Base-by-base conservation (phyloP, 2,329 filamentous ascomycete species). In the Nigrograna mackinnonii region DNA sequence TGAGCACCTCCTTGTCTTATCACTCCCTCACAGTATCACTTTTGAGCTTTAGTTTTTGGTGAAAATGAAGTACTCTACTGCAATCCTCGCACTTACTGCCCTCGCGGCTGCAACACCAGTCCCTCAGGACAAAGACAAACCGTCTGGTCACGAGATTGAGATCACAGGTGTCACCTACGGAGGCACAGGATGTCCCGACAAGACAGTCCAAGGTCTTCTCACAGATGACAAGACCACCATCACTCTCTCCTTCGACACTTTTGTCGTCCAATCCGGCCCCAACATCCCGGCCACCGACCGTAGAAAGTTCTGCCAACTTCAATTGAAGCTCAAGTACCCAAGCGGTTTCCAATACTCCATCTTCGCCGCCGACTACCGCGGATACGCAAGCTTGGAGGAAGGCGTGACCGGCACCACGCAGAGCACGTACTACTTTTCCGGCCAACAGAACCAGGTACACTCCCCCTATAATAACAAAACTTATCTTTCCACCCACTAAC, bases 371-470 rank as follows among this genome's bases (percentile, higher is more conserved):
- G 67, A 72, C 44, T 77, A 72, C 62, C 69, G 73, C 49, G 75
- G 74, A 32, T 76, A 74, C 46, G 71, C 68, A 28, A 54, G 54
- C 44, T 55, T 78, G 19, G 66, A 71, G 12, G 43, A 51, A 20
- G 70, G 68, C 22, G 69, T 74, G 14, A 67, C 57, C 2, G 75
- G 72, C 37, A 65, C 62, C 14, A 68, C 70, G 51, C 71, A 72
- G 57, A 69, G 72, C 20, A 75, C 69, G n/a, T 77, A 77, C 56
- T 77, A 76, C 55, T 77, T 76, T 61, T 73, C 72, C 39, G 73
- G 75, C 13, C 56, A 66, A 31, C 56, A 57, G 37, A 45, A 53
- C 18, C 68, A 71, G 65, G 69, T 63, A 59, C 30, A 47, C 28
- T 3, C 13, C 28, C n/a, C n/a, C n/a, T n/a, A n/a, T n/a, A n/a